Evolutionary conservation across 164 flowering plant species (phyloP), one percentile per base, ranked within the genome.

Genomic region (Vitis rupestris): DNA sequence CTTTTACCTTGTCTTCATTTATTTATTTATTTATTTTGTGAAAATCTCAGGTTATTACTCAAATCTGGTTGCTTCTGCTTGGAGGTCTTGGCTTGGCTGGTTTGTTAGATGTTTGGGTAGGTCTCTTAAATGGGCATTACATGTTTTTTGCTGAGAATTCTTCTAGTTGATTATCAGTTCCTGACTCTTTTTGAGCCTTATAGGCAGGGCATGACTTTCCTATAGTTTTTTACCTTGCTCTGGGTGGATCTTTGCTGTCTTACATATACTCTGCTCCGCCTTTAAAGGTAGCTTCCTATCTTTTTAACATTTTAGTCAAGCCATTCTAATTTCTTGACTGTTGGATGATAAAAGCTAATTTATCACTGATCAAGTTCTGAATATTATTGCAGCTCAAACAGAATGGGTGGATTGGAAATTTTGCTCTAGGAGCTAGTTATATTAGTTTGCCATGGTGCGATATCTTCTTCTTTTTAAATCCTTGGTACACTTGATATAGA

Each of bases 261-360:
- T 93, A 90, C 78, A 83, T 93, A 78, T 95, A 95, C 72, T 95
- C 99, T 54, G 98, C 99, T 70, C 99, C 99, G 58, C 98, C 99
- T 67, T 61, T 95, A 49, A 95, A 95, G 97, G 99, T 90, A 59
- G 55, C 8, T n/a, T 37, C 31, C n/a, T 50, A 49, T 52, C 70
- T 56, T 67, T 17, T 9, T 58, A 1, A 65, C 31, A 31, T 64
- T 47, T 59, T 58, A 44, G 10, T 61, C 51, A 54, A 64, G 29
- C 19, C 44, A 37, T 59, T 29, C 4, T 10, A 53, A 13, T 31
- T 63, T 23, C 30, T 11, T 59, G 65, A 23, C 55, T 65, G 17
- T 72, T 61, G 11, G 30, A 56, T 19, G 8, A 65, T 58, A 13
- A 15, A 14, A 64, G 52, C 13, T 50, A 15, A 37, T 62, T 60